A percentile compares a stretch with the other conserved stretches of the same genome.
These are phyloP conservation scores for Arthrocladium fulminans DNA, from an alignment of 2,329 filamentous ascomycete species.

Conservation along the genomic window DNA sequence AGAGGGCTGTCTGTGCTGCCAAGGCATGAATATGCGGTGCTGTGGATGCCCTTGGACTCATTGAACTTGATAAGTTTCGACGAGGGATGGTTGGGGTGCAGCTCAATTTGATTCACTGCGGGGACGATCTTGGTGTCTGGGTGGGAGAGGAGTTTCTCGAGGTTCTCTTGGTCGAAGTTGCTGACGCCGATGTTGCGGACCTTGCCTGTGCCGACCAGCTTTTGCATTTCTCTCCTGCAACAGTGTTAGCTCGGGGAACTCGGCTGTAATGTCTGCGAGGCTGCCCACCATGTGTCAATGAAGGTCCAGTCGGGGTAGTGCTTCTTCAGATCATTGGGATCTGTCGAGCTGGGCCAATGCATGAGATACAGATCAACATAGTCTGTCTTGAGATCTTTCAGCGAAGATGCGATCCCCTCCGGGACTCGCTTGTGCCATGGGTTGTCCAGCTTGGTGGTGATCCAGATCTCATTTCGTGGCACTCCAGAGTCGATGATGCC, in stretches of 20 bases:
- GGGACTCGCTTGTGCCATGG: conserved; percentile 58
- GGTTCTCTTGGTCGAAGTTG: conserved; percentile 74
- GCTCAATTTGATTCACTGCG: conserved; percentile 68
- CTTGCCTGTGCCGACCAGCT: conserved; percentile 45
- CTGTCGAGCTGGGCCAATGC: conserved; percentile 39
- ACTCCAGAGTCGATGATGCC: conserved; percentile 58
- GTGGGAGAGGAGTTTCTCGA: conserved; percentile 66
- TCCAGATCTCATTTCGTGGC: conserved; percentile 57
- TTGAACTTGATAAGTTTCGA: conserved; percentile 68
- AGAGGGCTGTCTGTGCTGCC: conserved; percentile 63
- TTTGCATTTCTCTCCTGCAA: conserved; percentile 29
- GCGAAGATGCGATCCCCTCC: conserved; percentile 54
- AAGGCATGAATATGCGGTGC: conserved; percentile 56
- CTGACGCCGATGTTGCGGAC: conserved; percentile 75
- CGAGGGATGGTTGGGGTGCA: conserved; percentile 74
- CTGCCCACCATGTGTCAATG: conserved; percentile 58
- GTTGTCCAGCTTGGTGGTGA: conserved; percentile 79
- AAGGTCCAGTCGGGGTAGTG: conserved; percentile 72
- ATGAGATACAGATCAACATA: conserved; percentile 65
- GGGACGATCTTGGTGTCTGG: conserved; percentile 53
- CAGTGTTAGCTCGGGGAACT: conserved; percentile 31
- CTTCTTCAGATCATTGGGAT: conserved; percentile 39
- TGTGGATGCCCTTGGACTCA: conserved; percentile 64
- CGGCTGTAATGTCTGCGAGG: background rate
- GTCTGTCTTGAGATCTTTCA: conserved; percentile 53